These are phyloP conservation scores for Rosa persica DNA, from an alignment of 306 rosid species.

Conservation along the genomic window DNA sequence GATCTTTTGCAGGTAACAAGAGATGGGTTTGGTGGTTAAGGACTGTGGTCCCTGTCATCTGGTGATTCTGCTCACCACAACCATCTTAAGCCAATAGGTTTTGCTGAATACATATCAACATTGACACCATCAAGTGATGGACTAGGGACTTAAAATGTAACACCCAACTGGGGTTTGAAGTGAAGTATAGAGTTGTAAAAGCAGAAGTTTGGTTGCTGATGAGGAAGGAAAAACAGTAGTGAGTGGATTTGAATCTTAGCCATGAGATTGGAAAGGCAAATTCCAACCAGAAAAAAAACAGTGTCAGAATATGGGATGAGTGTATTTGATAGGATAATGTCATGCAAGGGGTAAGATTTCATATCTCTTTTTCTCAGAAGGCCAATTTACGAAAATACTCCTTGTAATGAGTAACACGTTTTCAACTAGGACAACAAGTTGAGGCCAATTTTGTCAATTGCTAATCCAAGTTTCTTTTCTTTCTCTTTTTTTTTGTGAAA, in stretches of 20 bases:
- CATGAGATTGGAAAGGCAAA: slow-evolving; percentile 48
- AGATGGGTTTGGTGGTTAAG: slow-evolving; percentile 55
- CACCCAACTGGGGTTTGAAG: slow-evolving; percentile 6
- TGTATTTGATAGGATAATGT: slow-evolving; percentile 71
- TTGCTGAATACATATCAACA: slow-evolving; percentile 16
- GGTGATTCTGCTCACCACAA: slow-evolving; percentile 25
- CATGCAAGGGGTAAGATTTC: slow-evolving; percentile 31
- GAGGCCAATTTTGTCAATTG: too few relatives aligned
- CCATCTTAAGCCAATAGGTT: slow-evolving; percentile 45
- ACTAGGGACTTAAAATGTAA: slow-evolving; percentile 9
- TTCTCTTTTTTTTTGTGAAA: too few relatives aligned
- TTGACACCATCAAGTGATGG: slow-evolving; percentile 11
- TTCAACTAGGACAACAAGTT: too few relatives aligned
- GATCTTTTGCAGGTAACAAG: slow-evolving; percentile 43
- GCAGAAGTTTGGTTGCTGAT: slow-evolving; percentile 21
- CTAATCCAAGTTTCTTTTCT: too few relatives aligned
- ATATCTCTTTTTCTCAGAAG: not conserved
- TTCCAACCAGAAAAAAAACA: slow-evolving; percentile 34
- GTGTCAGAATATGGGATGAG: slow-evolving; percentile 37
- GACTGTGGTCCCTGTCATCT: slow-evolving; percentile 78
- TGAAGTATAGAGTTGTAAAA: slow-evolving; percentile 3
- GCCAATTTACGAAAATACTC: not conserved
- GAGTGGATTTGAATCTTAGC: slow-evolving; percentile 47
- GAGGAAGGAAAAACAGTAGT: slow-evolving; percentile 13
- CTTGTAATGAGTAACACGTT: not conserved